Evolutionary conservation across 2,329 filamentous ascomycete genomes (phyloP), one percentile per base, ranked within the genome.

Genomic region (Sporothrix sp.): DNA sequence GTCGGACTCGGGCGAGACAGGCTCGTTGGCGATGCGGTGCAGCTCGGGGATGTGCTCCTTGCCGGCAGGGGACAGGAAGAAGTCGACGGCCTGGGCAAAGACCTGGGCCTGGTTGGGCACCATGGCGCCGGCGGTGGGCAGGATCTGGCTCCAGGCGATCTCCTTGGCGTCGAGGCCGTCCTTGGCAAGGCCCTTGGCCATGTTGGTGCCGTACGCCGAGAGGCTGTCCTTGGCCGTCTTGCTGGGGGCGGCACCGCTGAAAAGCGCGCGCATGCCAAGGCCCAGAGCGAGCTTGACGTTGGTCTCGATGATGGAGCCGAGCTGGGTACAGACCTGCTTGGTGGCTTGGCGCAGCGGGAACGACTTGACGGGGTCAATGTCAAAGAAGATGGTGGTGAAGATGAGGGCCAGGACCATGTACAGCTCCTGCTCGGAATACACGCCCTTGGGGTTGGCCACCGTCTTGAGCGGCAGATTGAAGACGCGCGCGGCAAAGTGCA

Each of bases 21-120:
- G 71, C 35, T 74, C 62, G 30, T 72, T 67, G 25, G 86, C 78
- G 14, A 85, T 68, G 16, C 68, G 68, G 57, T 82, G 74, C 50
- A 90, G 73, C 38, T 81, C 76, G 0, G 76, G 69, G 1, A 85
- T 64, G 59, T 87, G 71, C 11, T 68, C 57, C 50, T 70, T 65
- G 57, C 79, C 76, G 28, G 75, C 66, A 3, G 74, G 68, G 0
- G 77, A 75, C 5, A 89, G 72, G 61, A 85, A 89, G 66, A 78
- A 88, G 61, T 89, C 84, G 16, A 88, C 70, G 2, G 84, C 73
- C 67, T 86, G 82, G 1, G 82, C 79, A 61, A 89, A 87, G 73
- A 84, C 71, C 60, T 85, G 78, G 2, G 78, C 81, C 62, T 89
- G 83, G 58, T 80, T 85, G 1, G 85, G 81, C 7, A 86, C 80